Evolutionary conservation across 2,329 filamentous ascomycete species (phyloP), one percentile per base, ranked within the genome.

Genomic region (Orbilia ellipsospora): DNA sequence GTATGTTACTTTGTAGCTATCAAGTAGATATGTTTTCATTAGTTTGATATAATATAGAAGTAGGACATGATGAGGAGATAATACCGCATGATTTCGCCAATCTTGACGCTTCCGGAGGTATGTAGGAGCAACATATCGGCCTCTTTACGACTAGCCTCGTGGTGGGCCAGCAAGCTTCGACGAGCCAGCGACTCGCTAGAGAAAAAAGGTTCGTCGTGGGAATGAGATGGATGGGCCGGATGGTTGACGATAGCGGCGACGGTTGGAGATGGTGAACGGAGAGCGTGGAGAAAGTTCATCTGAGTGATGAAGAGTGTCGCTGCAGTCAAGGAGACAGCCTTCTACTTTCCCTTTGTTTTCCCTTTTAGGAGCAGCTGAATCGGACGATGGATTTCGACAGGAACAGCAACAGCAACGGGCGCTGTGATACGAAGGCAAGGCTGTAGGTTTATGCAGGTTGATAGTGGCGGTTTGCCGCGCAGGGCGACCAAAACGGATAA

Each of bases 21-120:
- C 50, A 44, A 52, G 5, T 16, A 26, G 40, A 13, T 16, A 66
- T 6, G 48, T 16, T 36, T 15, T 5, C 36, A 18, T 26, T 15
- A 20, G 15, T 20, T 56, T 2, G 42, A 52, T 13, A 1, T 40
- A 8, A 8, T 23, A 6, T 40, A 15, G n/a, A 40, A 56, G 31
- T 2, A 36, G 31, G 8, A 7, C 1, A 23, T 23, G 3, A 2
- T 18, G 2, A 48, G 5, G 20, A 18, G 18, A 36, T 79, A 82
- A 81, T 90, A 96, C 84, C 95, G 91, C 77, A 97, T 89, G 45
- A 97, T 90, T 84, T 98, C 94, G 81, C 95, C 95, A 78, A 98
- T 92, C 83, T 94, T 96, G 82, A 98, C 91, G 84, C 88, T 92
- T 81, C 95, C 95, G 78, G 90, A 87, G 84, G 98, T 95, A 83